Conservation (phyloP, 1,284 basidiomycete genomes). For the Golubevia pallescens region DNA sequence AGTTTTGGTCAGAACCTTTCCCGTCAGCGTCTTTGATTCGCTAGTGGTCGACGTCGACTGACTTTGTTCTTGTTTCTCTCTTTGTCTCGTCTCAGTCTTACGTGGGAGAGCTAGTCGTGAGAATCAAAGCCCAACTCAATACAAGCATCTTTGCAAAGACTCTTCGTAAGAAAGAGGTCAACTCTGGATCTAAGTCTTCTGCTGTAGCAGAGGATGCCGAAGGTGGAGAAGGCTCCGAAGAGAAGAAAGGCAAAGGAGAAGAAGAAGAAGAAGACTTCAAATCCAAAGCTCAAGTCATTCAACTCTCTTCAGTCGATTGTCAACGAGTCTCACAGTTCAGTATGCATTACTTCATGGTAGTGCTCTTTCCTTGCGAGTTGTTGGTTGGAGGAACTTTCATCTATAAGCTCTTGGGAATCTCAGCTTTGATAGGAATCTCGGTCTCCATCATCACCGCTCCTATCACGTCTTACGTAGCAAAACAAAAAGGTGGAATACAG, state of each 20-base stretch:
- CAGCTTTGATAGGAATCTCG: conserved; percentile 27
- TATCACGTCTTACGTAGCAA: conserved; percentile 12
- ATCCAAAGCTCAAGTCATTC: conserved; percentile 13
- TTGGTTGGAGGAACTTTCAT: conserved; percentile 25
- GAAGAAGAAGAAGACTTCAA: conserved; percentile 9
- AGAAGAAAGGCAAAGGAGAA: neutral
- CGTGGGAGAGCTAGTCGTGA: neutral
- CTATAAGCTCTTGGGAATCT: conserved; percentile 37
- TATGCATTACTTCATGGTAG: too few species aligned
- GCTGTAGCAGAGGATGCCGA: too few species aligned
- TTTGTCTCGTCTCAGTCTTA: conserved; percentile 6
- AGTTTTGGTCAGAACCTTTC: neutral
- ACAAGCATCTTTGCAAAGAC: conserved; percentile 4
- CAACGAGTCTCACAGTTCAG: conserved; percentile 1
- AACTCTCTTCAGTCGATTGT: conserved; percentile 6
- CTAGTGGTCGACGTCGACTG: conserved; percentile 7
- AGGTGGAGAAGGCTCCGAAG: neutral
- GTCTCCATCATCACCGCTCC: conserved; percentile 24
- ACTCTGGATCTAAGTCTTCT: neutral
- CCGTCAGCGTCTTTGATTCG: conserved; percentile 1
- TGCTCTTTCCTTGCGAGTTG: neutral
- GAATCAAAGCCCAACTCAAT: conserved; percentile 5
- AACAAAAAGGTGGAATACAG: too few species aligned
- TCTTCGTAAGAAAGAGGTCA: conserved; percentile 8
- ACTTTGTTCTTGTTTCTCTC: conserved; percentile 4